Evolutionary conservation across 2,329 filamentous ascomycete species (phyloP), one percentile per base, ranked within the genome.

Genomic region (Hawksworthiomyces lignivorus): DNA sequence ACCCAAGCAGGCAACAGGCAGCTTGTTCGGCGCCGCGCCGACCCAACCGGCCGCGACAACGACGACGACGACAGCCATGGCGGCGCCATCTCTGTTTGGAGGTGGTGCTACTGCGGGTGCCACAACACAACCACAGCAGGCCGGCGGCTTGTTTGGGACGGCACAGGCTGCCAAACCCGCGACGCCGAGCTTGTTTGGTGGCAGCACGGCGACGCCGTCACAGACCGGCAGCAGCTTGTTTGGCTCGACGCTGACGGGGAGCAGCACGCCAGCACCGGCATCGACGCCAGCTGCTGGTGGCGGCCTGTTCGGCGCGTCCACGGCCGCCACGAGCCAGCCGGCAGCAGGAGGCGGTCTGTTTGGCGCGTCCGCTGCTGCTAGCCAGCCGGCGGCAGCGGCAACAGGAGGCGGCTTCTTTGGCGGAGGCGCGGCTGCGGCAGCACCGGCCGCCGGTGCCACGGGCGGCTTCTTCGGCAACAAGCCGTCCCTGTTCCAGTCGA

Each of bases 71-170:
- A 21, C 44, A 18, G 24, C 39, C 4, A 27, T 34, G 19, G 15
- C 39, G 18, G 33, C 39, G 7, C 39, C 36, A 8, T 36, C 35
- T 24, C 39, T 63, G n/a, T 65, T 65, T 43, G 61, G 59, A 14
- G 50, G 50, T 20, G 44, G 48, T 15, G 38, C 32, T 7, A 17
- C 43, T 7, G 15, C 31, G 6, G 14, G 18, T 5, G 36, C 55
- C 3, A 20, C 48, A 43, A 54, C 46, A 27, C 53, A 45, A 18
- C 45, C 41, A 28, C 41, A 48, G 32, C 46, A 51, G 30, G 37
- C 42, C 2, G 50, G 52, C 22, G 49, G 51, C 14, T 28, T 55
- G 10, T 54, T 55, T 38, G 52, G 52, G n/a, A 42, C 48, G 12
- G 42, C 50, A 52, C 40, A 47, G 54, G 38, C 33, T 54, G 37